Base-by-base conservation (phyloP, 495 filamentous ascomycete genomes). In the Rusavskia elegans region DNA sequence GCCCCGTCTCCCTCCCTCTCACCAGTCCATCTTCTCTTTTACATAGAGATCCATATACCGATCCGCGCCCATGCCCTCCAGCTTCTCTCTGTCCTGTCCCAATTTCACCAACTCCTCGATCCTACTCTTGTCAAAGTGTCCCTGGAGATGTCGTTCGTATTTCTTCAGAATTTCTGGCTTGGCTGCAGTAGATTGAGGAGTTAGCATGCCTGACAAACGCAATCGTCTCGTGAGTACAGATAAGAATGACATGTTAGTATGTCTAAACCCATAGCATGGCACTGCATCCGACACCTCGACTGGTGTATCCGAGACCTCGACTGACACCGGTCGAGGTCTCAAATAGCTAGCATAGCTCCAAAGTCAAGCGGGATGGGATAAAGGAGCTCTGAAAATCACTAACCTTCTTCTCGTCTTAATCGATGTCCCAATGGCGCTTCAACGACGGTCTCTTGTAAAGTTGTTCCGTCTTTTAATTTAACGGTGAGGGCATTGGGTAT, bases 401-500 rank as follows among this genome's bases (percentile, higher is more conserved):
- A 3, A 35, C 32, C 32, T 75, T 98, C 92, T 63, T 92, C 87
- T 61, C 92, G 81, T 54, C 92, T 78, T 58, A 93, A 75, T 56
- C 81, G 84, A 73, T 98, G 92, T 52, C 92, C 92, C 48, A 98
- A 77, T 36, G 92, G 92, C 36, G 93, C 92, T 72, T 97, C 89
- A 32, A 98, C 83, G n/a, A 85, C 82, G 37, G 90, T 79, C 69
- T 98, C 92, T 16, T 89, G 80, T 19, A 96, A 76, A 20, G 87
- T 76, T n/a, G 89, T 96, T 62, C 92, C 92, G 59, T 98, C 93
- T 61, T 93, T 89, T 45, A 98, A 75, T 59, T 81, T 89, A 44
- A 98, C 87, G 16, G 87, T 93, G 57, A 98, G 73, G 14, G 88
- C 92, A 70, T 98, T 98, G 64, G 87, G 84, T 67, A 98, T 98